A percentile compares a stretch with the other conserved stretches of the same genome.
Conservation (phyloP, 805 yeast genomes). For the Saccharomyces mikatae region DNA sequence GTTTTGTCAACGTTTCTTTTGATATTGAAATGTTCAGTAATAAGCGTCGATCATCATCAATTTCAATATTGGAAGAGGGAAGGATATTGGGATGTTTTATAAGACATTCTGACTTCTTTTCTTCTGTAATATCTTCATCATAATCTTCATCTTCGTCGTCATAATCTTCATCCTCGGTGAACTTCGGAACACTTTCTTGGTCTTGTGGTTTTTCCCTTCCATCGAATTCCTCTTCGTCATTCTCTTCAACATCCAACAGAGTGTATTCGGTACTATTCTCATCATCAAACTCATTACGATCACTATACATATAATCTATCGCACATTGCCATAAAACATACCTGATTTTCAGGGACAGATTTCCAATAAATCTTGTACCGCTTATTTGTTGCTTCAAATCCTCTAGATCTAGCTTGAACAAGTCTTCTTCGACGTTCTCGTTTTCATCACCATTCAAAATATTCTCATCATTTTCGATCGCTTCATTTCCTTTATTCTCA, state of each 20-base stretch:
- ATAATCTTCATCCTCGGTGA: constrained; percentile 2
- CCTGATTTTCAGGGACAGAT: constrained; percentile 56
- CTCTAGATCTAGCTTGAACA: constrained; percentile 35
- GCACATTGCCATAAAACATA: constrained; percentile 67
- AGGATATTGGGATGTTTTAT: constrained; percentile 1
- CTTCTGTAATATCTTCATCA: constrained; percentile 12
- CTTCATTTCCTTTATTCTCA: background rate
- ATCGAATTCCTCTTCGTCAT: constrained; percentile 7
- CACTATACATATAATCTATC: constrained; percentile 22
- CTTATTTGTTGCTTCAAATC: constrained; percentile 35
- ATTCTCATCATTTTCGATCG: constrained; percentile 1
- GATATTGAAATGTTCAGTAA: constrained; percentile 31
- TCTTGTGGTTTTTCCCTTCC: constrained; percentile 2
- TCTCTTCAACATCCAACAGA: constrained; percentile 6
- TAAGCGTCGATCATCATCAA: constrained; percentile 18
- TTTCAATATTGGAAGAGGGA: background rate
- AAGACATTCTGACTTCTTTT: constrained; percentile 10
- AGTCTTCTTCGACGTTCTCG: constrained; percentile 23
- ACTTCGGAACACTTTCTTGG: background rate
- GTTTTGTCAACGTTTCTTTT: constrained; percentile 27
- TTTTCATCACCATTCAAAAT: background rate
- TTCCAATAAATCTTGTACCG: constrained; percentile 41
- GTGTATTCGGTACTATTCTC: constrained; percentile 16
- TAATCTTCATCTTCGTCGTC: constrained; percentile 11
- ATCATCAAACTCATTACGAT: constrained; percentile 29